phyloP scores from a whole-genome alignment of 345 rosid species.

The Corchorus olitorius region DNA sequence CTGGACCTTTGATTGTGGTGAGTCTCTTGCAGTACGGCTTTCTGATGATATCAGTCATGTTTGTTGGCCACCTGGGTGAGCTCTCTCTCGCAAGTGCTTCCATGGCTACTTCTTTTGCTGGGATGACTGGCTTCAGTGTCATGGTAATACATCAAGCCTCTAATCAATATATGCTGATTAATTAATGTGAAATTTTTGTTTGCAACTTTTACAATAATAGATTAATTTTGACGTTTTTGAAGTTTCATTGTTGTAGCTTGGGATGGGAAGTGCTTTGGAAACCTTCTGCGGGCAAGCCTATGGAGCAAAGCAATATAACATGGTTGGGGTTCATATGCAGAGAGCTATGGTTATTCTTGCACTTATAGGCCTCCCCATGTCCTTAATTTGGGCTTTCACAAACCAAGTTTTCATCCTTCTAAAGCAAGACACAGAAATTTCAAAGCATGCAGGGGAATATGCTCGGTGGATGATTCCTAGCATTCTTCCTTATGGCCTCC shows the following conservation, averaged over 20 bases:
- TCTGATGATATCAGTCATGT: slow-evolving; percentile 42
- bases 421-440: slow-evolving; percentile 29
- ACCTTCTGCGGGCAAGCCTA: slow-evolving; percentile 42
- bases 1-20: slow-evolving; percentile 37
- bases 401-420: slow-evolving; percentile 25
- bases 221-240: no score
- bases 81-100: slow-evolving; percentile 44
- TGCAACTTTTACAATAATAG: not conserved
- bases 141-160: slow-evolving; percentile 26
- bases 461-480: slow-evolving; percentile 36
- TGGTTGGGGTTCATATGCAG: slow-evolving; percentile 38
- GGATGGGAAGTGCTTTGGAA: slow-evolving; percentile 45
- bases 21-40: slow-evolving; percentile 35
- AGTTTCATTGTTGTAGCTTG: slow-evolving; percentile 21
- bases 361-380: slow-evolving; percentile 30
- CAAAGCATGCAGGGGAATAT: slow-evolving; percentile 26
- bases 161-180: no score
- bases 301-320: slow-evolving; percentile 36
- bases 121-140: slow-evolving; percentile 38
- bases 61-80: slow-evolving; percentile 38
- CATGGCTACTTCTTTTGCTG: slow-evolving; percentile 48
- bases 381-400: slow-evolving; percentile 30
- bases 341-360: slow-evolving; percentile 39
- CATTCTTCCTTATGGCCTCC: slow-evolving; percentile 37
- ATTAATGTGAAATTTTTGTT: no score